These are phyloP conservation scores for Cymbidium sinense DNA, from an alignment of 106 monocot genomes.

Conservation along the genomic window DNA sequence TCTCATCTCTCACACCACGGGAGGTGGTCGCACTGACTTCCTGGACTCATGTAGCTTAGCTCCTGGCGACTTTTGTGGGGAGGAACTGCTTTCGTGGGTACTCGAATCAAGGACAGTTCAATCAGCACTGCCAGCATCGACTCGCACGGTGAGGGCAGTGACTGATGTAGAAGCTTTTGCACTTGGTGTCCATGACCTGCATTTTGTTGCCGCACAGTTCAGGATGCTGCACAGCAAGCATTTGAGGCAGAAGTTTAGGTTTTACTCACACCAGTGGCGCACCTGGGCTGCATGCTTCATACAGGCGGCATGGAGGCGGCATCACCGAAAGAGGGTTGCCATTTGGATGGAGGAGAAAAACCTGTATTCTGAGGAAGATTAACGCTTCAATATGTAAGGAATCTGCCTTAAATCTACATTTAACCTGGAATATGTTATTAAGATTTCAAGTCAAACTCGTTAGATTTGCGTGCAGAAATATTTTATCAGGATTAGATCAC, in stretches of 20 bases:
- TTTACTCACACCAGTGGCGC: slow-evolving; percentile 86
- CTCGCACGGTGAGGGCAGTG: slow-evolving; percentile 63
- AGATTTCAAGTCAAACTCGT: too few species aligned
- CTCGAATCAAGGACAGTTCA: slow-evolving; percentile 46
- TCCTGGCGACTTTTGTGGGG: slow-evolving; percentile 84
- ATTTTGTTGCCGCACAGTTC: slow-evolving; percentile 72
- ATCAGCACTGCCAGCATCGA: slow-evolving; percentile 49
- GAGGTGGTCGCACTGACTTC: slow-evolving; percentile 73
- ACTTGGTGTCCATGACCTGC: slow-evolving; percentile 62
- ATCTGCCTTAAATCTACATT: too few species aligned
- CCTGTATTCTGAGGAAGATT: too few species aligned
- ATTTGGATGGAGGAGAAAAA: too few species aligned
- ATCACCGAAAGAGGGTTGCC: slow-evolving; percentile 15
- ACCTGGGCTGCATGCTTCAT: slow-evolving; percentile 86
- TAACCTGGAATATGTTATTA: too few species aligned
- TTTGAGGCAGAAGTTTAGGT: slow-evolving; percentile 69
- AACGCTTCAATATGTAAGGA: too few species aligned
- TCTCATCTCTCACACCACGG: slow-evolving; percentile 71
- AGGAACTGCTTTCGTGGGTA: slow-evolving; percentile 86
- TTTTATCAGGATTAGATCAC: too few species aligned
- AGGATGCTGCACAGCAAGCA: slow-evolving; percentile 76
- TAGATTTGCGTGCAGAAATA: too few species aligned
- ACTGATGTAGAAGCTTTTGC: slow-evolving; percentile 78
- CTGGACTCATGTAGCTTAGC: slow-evolving; percentile 65
- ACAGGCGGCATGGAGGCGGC: slow-evolving; percentile 74